Evolutionary conservation across 163 green algal genomes (phyloP), one percentile per base, ranked within the genome.

Genomic region (Scenedesmus sp.): DNA sequence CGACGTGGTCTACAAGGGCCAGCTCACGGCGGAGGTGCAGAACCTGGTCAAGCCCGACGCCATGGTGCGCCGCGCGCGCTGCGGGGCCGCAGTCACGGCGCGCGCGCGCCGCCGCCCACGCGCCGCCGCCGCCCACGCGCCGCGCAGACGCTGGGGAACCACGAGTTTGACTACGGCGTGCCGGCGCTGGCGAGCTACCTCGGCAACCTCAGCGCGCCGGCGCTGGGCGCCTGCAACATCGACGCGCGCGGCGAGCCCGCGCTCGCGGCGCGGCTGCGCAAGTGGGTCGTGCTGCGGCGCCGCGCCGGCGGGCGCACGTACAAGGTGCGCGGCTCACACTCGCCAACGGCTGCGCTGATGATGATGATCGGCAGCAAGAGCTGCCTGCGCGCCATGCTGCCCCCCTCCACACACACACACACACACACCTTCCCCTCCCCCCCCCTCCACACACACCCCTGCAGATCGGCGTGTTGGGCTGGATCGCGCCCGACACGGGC

Each of bases 171-270:
- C n/a, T 69, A 31, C 26, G 51, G 51, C 3, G 1, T 28, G 4
- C 7, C 28, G 3, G 1, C 20, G 15, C 54, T 77, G 24, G 54
- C 22, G 2, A 34, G 20, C 13, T 77, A 69, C 56, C 36, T 77
- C 22, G 1, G 54, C n/a, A 77, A 69, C 34, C 7, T 77, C 4
- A 45, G 47, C 31, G 34, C 42, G 24, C 70, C 56, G 10, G n/a
- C 66, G 53, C 69, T 77, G 7, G 53, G 53, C 15, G 70, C 54
- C 20, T 77, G 70, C 39, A 77, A 77, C 70, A 69, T 67, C 31
- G 54, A 77, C 56, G 50, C 53, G 15, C 50, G 36, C 2, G 10
- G 33, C 33, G 70, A 77, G 36, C 70, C 70, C 10, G 1, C 22
- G 20, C 54, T 77, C 11, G 24, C 47, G 22, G 54, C 36, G 2